phyloP scores from a whole-genome alignment of 176 grass and related monocot genomes.

The Bromus sterilis region DNA sequence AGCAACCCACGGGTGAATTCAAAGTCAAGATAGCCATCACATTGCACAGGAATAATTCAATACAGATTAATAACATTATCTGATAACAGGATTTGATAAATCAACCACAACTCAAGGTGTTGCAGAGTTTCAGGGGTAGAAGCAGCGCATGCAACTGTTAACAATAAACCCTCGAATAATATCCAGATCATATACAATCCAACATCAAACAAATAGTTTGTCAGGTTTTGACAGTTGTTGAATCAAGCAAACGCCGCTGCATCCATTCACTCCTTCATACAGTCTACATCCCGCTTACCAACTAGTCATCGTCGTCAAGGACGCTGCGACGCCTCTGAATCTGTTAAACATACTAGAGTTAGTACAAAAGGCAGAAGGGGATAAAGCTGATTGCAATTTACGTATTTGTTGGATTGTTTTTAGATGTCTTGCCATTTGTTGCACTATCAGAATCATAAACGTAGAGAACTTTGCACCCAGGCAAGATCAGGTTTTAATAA shows the following conservation, averaged over 20 bases:
- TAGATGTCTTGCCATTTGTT: not conserved
- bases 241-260: not conserved
- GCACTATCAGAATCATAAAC: not conserved
- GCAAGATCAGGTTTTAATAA: not conserved
- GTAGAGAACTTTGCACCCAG: not conserved
- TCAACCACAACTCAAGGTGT: not conserved
- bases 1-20: no score
- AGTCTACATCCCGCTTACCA: not conserved
- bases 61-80: no score
- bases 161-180: not conserved
- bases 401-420: not conserved
- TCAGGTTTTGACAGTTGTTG: not conserved
- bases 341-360: constrained; percentile 28
- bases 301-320: constrained; percentile 69
- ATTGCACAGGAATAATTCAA: not conserved
- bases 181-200: not conserved
- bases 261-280: not conserved
- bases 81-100: not conserved
- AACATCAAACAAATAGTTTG: not conserved
- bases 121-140: not conserved
- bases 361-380: not conserved
- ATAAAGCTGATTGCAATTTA: not conserved
- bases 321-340: constrained; percentile 79
- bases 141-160: not conserved
- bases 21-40: no score